phyloP scores from a whole-genome alignment of 306 rosid genomes.

The Cucurbita argyrosperma region DNA sequence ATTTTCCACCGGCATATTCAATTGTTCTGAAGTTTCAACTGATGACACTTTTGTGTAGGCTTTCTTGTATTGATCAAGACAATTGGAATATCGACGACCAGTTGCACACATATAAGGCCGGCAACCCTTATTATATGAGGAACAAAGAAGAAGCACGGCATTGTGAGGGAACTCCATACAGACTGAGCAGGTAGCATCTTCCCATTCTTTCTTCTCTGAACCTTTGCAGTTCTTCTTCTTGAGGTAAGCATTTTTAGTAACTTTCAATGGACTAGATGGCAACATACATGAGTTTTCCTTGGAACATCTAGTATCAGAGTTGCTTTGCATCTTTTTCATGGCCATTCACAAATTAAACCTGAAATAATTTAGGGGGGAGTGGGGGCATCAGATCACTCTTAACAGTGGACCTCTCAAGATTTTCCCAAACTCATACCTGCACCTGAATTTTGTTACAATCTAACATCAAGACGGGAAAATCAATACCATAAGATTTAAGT shows the following conservation, averaged over 20 bases:
- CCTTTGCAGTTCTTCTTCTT: slow-evolving; percentile 37
- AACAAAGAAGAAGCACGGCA: slow-evolving; percentile 91
- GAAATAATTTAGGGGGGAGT: neutral
- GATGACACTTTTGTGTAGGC: slow-evolving; percentile 57
- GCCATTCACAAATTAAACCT: slow-evolving; percentile 30
- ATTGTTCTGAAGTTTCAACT: slow-evolving; percentile 30
- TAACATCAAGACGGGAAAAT: neutral
- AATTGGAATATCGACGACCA: slow-evolving; percentile 74
- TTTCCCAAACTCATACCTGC: neutral
- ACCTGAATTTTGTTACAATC: neutral
- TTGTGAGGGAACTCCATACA: slow-evolving; percentile 98
- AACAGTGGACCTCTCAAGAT: neutral
- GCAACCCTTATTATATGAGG: slow-evolving; percentile 92
- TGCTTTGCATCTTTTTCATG: slow-evolving; percentile 17
- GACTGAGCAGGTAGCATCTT: slow-evolving; percentile 71
- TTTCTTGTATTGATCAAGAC: slow-evolving; percentile 89
- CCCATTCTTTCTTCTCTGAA: slow-evolving; percentile 67
- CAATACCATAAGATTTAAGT: neutral
- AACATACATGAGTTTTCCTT: slow-evolving; percentile 14
- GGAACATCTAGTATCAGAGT: slow-evolving; percentile 4
- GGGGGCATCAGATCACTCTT: slow-evolving; percentile 4
- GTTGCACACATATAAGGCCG: slow-evolving; percentile 98
- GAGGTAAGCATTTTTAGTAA: slow-evolving; percentile 22
- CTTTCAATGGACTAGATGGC: slow-evolving; percentile 24
- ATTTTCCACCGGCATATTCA: slow-evolving; percentile 11